Conservation (phyloP, 495 filamentous ascomycete genomes). For the Aspergillus indologenus region DNA sequence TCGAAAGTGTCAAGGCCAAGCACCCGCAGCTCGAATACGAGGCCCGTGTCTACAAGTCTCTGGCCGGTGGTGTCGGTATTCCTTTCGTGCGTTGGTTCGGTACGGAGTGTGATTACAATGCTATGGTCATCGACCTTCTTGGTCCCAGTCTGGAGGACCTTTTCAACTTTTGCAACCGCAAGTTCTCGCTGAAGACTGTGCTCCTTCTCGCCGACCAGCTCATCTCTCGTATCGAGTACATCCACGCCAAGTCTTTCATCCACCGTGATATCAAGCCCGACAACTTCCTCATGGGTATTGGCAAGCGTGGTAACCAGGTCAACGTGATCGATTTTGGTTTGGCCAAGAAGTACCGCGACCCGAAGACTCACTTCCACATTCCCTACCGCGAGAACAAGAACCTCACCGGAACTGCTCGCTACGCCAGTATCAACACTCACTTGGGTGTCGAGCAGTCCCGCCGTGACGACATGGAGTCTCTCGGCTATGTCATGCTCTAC, state of each 20-base stretch:
- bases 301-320: slow-evolving; percentile 99
- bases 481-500: slow-evolving; percentile 99
- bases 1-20: slow-evolving; percentile 99
- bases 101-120: slow-evolving; percentile 99
- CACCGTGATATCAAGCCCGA: slow-evolving; percentile 99
- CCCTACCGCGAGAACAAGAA: slow-evolving; percentile 99
- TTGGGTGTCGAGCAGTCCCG: slow-evolving; percentile 98
- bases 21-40: slow-evolving; percentile 99
- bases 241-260: slow-evolving; percentile 99
- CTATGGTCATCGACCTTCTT: slow-evolving; percentile 98
- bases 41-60: slow-evolving; percentile 98
- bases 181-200: slow-evolving; percentile 99
- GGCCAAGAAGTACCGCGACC: slow-evolving; percentile 99
- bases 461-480: slow-evolving; percentile 99
- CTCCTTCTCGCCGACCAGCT: slow-evolving; percentile 96
- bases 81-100: slow-evolving; percentile 99
- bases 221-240: slow-evolving; percentile 99
- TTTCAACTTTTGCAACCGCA: slow-evolving; percentile 99
- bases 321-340: slow-evolving; percentile 99
- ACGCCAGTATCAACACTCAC: slow-evolving; percentile 99
- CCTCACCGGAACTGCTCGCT: slow-evolving; percentile 97
- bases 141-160: slow-evolving; percentile 97
- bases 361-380: slow-evolving; percentile 99
- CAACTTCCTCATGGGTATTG: slow-evolving; percentile 99
- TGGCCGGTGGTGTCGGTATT: slow-evolving; percentile 97